These are phyloP conservation scores for Teunomyces panamensis DNA, from an alignment of 805 yeast genomes.

Conservation along the genomic window DNA sequence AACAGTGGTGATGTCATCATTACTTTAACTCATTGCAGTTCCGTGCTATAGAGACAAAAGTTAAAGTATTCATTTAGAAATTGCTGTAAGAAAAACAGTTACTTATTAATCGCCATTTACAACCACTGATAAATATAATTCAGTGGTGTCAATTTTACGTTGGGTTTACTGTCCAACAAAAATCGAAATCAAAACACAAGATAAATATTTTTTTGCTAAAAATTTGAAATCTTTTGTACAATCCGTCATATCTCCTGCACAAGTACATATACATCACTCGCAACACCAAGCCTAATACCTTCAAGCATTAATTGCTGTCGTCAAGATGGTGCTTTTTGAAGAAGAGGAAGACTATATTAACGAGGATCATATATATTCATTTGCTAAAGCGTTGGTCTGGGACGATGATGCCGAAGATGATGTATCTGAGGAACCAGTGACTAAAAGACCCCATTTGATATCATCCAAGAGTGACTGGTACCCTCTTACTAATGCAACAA, in stretches of 20 bases:
- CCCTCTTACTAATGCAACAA: conserved; percentile 16
- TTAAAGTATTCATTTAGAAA: background rate
- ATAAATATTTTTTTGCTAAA: background rate
- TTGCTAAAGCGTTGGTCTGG: conserved; percentile 40
- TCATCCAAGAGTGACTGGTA: conserved; percentile 26
- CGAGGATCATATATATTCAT: conserved; percentile 36
- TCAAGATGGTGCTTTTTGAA: conserved; percentile 4
- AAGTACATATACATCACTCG: background rate
- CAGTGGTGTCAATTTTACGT: background rate
- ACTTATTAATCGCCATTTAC: background rate
- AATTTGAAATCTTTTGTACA: background rate
- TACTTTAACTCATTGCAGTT: too few relatives aligned
- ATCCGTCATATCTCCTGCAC: background rate
- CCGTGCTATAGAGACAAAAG: background rate
- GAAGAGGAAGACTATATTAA: conserved; percentile 29
- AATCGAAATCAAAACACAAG: background rate
- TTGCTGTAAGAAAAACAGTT: background rate
- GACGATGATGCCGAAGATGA: conserved; percentile 26
- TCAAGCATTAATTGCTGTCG: background rate
- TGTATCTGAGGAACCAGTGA: background rate
- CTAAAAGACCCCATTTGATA: conserved; percentile 17
- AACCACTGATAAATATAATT: background rate
- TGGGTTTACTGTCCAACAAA: background rate
- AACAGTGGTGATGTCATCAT: too few relatives aligned
- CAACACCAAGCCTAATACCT: background rate